Base-by-base conservation (phyloP, 2,329 filamentous ascomycete species). In the Penicillium sp. region DNA sequence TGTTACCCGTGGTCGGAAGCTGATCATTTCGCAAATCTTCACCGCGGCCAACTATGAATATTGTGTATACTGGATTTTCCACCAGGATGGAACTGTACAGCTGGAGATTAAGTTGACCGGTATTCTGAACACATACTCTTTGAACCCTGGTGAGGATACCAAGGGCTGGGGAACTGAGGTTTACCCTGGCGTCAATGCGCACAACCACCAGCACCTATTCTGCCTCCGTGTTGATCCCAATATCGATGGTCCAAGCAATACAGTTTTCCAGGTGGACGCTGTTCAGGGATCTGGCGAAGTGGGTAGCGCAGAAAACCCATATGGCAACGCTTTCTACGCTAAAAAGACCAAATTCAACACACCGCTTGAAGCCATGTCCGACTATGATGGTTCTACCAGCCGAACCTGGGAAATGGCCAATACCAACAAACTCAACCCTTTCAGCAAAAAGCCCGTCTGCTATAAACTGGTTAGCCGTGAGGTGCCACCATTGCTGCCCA, bases 21-120 rank as follows among this genome's bases (percentile, higher is more conserved):
- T 97, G 54, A 83, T 96, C 68, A 82, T 97, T 62, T 92, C 91
- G 61, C 92, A 96, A 64, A 89, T 96, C 69, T 96, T 97, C 77
- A 97, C 92, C 0, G 92, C 92, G 0, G 92, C 92, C 23, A 97
- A 97, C 79, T 97, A 97, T 76, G 92, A 97, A 73, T 97, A 97
- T 75, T 88, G 87, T 67, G 81, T 86, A 6, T 88, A 93, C 78
- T 96, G 91, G 91, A 88, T 92, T 63, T 92, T 96, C 77, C 90
- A 93, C 72, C 91, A 94, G 74, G 92, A 96, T 65, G 92, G 92
- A 33, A 95, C 91, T 0, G 87, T 96, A 60, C 92, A 96, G 76
- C 87, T 93, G 10, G 92, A 96, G 72, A 90, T 96, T 73, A 90
- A 93, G 74, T 84, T 96, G 24, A 96, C 92, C 0, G 92, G 92